Evolutionary conservation across 345 rosid species (phyloP), one percentile per base, ranked within the genome.

Genomic region (Gossypioides kirkii): DNA sequence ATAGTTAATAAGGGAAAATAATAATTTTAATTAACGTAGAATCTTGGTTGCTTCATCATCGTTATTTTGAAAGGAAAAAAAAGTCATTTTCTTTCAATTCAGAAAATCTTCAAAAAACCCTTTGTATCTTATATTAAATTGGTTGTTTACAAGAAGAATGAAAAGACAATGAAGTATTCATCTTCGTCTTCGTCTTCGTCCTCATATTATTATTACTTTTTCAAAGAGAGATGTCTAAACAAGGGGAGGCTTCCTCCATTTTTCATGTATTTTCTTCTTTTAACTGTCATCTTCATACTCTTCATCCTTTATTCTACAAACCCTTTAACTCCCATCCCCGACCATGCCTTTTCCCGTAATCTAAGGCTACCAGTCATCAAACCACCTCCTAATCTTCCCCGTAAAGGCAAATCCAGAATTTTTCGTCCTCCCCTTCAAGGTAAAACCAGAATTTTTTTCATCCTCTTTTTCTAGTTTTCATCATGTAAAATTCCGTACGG

Each of bases 281-380:
- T 87, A 20, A 85, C 91, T 56, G 62, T 86, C 73, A 46, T 88
- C 73, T 85, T 88, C 84, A 79, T 79, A 74, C 36, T 80, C 79
- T 80, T 87, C 85, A 61, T 88, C 64, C 76, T 90, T 56, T 83
- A 75, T 77, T 84, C 86, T 77, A 90, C 83, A 17, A 82, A 78
- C 84, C 90, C 91, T 76, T 77, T 81, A 4, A 82, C 41, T 38
- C 16, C 72, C 69, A 16, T 75, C 14, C 11, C 77, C 32, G 59
- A 80, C 61, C 67, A 2, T 9, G 56, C n/a, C 66, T 59, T 22
- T 68, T 5, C 38, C 38, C 38, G 38, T 32, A 80, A 73, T 79
- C 91, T 58, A 70, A 69, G 74, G 42, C 45, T 36, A 63, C 69
- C 22, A 53, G 53, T 65, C 65, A 50, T 71, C 67, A 72, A 61